Conservation (phyloP, 2,329 filamentous ascomycete genomes). For the Falciphora oryzae region DNA sequence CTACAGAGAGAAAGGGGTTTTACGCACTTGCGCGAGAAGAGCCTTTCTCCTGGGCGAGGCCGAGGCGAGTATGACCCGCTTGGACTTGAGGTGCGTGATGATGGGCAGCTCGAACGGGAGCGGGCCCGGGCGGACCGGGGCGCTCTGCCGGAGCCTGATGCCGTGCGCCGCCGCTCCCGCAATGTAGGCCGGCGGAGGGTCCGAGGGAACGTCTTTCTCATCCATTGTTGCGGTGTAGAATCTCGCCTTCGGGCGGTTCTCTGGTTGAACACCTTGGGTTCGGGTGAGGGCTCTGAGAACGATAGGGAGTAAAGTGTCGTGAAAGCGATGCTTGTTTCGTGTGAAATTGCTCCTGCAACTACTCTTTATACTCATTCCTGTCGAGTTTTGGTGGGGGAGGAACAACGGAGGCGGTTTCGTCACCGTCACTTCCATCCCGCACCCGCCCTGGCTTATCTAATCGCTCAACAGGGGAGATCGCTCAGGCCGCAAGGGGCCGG, state of each 20-base stretch:
- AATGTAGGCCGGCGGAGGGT: conserved; percentile 42
- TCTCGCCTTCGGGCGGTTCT: not conserved
- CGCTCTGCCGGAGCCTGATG: conserved; percentile 24
- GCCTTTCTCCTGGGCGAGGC: conserved; percentile 79
- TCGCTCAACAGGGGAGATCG: not conserved
- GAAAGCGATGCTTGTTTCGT: not conserved
- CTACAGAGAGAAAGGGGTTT: not conserved
- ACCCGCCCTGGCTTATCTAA: not conserved
- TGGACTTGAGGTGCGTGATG: conserved; percentile 67
- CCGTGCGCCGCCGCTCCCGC: conserved; percentile 32
- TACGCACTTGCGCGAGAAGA: conserved; percentile 63
- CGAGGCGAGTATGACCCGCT: conserved; percentile 84
- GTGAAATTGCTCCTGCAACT: not conserved
- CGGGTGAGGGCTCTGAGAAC: not conserved
- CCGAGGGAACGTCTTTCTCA: conserved; percentile 21
- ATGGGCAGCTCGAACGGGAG: conserved; percentile 74
- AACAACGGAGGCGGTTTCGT: not conserved
- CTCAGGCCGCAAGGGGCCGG: no score
- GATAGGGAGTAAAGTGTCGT: not conserved
- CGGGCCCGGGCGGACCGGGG: conserved; percentile 43
- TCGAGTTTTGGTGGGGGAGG: not conserved
- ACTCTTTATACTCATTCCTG: not conserved
- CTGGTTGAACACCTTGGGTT: not conserved
- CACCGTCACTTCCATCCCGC: not conserved
- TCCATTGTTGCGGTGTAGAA: conserved; percentile 1